Base-by-base conservation (phyloP, 257 asterid genomes). In the Marsdenia floribunda region DNA sequence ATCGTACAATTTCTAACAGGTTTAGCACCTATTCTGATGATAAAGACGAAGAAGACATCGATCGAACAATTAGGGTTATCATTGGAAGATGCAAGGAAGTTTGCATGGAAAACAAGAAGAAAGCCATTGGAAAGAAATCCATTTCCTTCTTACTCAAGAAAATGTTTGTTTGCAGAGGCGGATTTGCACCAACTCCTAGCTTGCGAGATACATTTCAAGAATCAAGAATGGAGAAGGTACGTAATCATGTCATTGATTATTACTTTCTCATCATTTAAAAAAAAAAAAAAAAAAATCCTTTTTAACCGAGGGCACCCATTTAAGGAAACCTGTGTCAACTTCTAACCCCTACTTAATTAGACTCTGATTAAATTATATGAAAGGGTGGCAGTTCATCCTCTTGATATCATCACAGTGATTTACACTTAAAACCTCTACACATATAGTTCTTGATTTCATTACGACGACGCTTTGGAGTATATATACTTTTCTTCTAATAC, bases 191-290 rank as follows among this genome's bases (percentile, higher is more conserved):
- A 6, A 50, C 89, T 81, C 91, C 97, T 40, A 87, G 80, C 53
- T 78, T 91, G 73, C 79, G 91, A 33, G 97, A 93, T 53, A 78
- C 98, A 14, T 61, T 91, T 75, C 97, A 86, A 53, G 98, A 93
- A 87, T 88, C 98, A 54, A 85, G 96, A 84, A 93, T 90, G 98
- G 98, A 93, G 77, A 93, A 93, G 97, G 98, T 93, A 83, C 46
- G 13, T 12, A 35, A 15, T 35, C 6, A 19, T 38, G 52, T 26
- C 3, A 33, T 63, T 60, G 4, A 26, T 4, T 6, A 1, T 6
- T 26, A 15, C 12, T 29, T 29, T 10, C 26, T 61, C 21, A 13
- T 10, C 40, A 59, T 26, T 61, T 61, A 29, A 29, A 29, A 29
- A 29, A 29, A 29, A 29, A 29, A 29, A 29, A 29, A 29, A 29